Evolutionary conservation across 257 asterid genomes (phyloP).

Genomic region (Euphrasia confusa): DNA sequence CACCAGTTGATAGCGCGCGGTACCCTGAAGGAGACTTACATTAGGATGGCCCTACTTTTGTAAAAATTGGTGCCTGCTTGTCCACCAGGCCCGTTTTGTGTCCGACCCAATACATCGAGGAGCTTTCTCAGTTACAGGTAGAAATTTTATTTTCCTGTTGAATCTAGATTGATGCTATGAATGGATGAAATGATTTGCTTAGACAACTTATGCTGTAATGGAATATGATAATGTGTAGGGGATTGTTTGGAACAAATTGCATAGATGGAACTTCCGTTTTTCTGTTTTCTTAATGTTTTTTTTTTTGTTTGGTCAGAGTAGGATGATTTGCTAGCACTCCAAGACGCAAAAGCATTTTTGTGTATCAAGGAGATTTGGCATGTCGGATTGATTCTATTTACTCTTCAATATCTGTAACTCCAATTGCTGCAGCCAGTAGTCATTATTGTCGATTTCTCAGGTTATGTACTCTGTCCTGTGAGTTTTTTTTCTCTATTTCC

Average conservation of each 20-base stretch:
- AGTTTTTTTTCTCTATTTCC: too few species aligned
- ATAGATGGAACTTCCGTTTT: neutral
- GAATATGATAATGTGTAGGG: too few species aligned
- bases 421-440: conserved; percentile 99
- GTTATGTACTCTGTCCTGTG: too few species aligned
- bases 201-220: too few species aligned
- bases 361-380: conserved; percentile 89
- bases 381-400: conserved; percentile 65
- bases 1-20: conserved; percentile 40
- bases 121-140: conserved; percentile 79
- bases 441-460: too few species aligned
- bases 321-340: conserved; percentile 98
- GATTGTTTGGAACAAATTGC: too few species aligned
- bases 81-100: conserved; percentile 96
- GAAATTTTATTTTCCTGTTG: too few species aligned
- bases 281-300: conserved; percentile 7
- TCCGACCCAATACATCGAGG: conserved; percentile 81
- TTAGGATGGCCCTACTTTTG: conserved; percentile 91
- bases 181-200: neutral
- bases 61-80: conserved; percentile 91
- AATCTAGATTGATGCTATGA: too few species aligned
- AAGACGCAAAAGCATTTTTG: conserved; percentile 80
- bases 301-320: conserved; percentile 29
- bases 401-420: conserved; percentile 83
- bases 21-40: conserved; percentile 64